Conservation (phyloP, 2,329 filamentous ascomycete species). For the Neonectria hederae region DNA sequence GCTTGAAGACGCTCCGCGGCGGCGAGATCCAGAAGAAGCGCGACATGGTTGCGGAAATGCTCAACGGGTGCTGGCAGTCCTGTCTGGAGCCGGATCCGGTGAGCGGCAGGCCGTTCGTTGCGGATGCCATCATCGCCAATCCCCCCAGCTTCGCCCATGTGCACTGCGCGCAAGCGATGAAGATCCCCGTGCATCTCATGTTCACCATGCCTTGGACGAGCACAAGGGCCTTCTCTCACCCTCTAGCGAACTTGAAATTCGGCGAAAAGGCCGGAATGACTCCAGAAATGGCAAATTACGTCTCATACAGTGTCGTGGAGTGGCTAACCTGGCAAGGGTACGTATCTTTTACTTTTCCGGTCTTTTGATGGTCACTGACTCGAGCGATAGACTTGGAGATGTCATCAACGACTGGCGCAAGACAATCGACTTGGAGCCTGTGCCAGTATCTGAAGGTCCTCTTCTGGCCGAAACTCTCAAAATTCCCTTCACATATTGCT, state of each 20-base stretch:
- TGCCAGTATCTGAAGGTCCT: constrained; percentile 68
- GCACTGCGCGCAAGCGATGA: constrained; percentile 56
- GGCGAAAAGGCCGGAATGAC: constrained; percentile 52
- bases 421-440: constrained; percentile 24
- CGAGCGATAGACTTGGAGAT: constrained; percentile 27
- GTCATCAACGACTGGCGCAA: constrained; percentile 34
- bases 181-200: constrained; percentile 58
- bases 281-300: constrained; percentile 71
- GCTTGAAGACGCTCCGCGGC: constrained; percentile 37
- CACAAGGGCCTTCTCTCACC: constrained; percentile 77
- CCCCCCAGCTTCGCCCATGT: constrained; percentile 60
- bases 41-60: constrained; percentile 42
- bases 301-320: constrained; percentile 77
- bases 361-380: too few relatives aligned
- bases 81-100: constrained; percentile 32
- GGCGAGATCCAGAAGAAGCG: constrained; percentile 44
- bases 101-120: constrained; percentile 52
- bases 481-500: constrained; percentile 82
- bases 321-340: constrained; percentile 80
- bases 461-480: constrained; percentile 72
- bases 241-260: constrained; percentile 72
- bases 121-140: constrained; percentile 62
- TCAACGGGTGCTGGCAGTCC: constrained; percentile 44
- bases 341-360: too few relatives aligned
- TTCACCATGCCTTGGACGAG: constrained; percentile 79